These are phyloP conservation scores for Allium sativum DNA, from an alignment of 106 monocot species.

Conservation along the genomic window DNA sequence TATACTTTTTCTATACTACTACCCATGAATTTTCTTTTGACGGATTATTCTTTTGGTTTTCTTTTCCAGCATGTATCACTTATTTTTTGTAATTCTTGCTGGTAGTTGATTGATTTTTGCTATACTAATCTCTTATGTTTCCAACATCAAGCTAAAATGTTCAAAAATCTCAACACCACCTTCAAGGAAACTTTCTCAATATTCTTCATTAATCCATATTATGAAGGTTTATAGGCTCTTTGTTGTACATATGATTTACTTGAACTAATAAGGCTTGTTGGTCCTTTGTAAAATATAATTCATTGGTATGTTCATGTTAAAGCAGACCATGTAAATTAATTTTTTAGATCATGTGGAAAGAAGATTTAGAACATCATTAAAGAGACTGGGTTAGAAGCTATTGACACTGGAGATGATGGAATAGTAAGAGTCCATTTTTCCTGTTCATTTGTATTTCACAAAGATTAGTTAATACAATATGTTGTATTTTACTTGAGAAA, in stretches of 20 bases:
- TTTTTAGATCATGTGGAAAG: conserved; percentile 93
- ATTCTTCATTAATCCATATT: conserved; percentile 88
- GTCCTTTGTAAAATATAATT: background rate
- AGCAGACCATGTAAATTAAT: conserved; percentile 69
- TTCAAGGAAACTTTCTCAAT: conserved; percentile 55
- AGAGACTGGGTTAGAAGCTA: conserved; percentile 85
- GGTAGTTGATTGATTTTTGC: background rate
- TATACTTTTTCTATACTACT: too few relatives aligned
- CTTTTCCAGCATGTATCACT: too few relatives aligned
- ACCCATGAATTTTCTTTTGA: too few relatives aligned
- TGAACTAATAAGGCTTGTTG: background rate
- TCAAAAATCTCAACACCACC: conserved; percentile 63
- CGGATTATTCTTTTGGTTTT: too few relatives aligned
- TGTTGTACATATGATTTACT: background rate
- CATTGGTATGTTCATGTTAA: conserved; percentile 43
- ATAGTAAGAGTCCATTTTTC: conserved; percentile 32
- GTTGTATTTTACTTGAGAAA: conserved; percentile 54
- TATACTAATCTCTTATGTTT: conserved; percentile 1
- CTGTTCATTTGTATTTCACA: background rate
- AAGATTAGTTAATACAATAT: background rate
- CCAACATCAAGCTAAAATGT: conserved; percentile 64
- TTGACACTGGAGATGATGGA: conserved; percentile 81
- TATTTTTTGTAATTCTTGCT: background rate
- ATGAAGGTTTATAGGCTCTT: conserved; percentile 66
- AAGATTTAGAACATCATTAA: conserved; percentile 94